Conservation (phyloP, 805 yeast genomes). For the Suhomyces vadensis region DNA sequence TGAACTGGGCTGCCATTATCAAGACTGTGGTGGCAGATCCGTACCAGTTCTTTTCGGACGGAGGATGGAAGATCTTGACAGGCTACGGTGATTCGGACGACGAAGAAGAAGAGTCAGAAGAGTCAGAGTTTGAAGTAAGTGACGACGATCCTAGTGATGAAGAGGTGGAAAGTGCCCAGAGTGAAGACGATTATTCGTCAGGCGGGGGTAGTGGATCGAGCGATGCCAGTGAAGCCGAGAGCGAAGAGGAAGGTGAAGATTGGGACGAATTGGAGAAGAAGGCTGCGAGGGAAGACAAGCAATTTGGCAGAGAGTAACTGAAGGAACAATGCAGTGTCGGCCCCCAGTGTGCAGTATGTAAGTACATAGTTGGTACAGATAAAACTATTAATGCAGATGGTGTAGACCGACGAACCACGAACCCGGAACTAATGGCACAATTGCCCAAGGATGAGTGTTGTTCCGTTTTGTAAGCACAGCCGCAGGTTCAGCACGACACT, state of each 20-base stretch:
- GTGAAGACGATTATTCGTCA: conserved; percentile 39
- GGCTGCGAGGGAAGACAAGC: conserved; percentile 50
- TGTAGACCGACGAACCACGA: too few relatives aligned
- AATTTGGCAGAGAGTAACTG: conserved; percentile 26
- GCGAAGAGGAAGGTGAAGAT: conserved; percentile 44
- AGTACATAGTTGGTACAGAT: too few relatives aligned
- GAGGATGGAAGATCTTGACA: conserved; percentile 95
- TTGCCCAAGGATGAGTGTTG: too few relatives aligned
- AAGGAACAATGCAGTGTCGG: too few relatives aligned
- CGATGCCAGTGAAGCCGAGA: conserved; percentile 40
- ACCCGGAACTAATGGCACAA: too few relatives aligned
- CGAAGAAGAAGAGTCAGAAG: conserved; percentile 66
- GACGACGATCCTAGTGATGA: conserved; percentile 65
- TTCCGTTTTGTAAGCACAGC: too few relatives aligned
- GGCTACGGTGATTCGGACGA: conserved; percentile 79
- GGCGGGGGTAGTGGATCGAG: conserved; percentile 35
- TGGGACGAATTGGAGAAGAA: conserved; percentile 65
- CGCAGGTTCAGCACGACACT: too few relatives aligned
- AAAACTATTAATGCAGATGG: too few relatives aligned
- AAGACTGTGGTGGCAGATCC: conserved; percentile 91
- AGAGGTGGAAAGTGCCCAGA: conserved; percentile 57
- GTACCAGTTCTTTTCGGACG: conserved; percentile 86
- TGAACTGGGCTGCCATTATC: conserved; percentile 96
- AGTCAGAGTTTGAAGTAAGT: conserved; percentile 65
- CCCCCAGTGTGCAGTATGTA: too few relatives aligned